Conservation (phyloP, 169 alveolate species). For the Cystoisospora suis region DNA sequence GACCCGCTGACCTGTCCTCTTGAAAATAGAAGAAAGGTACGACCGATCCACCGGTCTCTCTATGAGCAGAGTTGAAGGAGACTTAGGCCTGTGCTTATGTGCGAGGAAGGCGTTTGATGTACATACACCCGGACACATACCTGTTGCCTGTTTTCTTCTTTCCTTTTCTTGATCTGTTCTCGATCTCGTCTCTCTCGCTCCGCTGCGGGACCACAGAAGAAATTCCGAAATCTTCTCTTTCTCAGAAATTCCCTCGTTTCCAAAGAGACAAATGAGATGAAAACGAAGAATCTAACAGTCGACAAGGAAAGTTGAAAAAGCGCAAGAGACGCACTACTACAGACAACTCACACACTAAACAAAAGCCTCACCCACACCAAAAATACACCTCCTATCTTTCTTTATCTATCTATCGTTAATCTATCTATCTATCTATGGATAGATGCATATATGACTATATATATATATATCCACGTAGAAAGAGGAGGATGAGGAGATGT, state of each 20-base stretch:
- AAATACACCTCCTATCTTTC: background rate
- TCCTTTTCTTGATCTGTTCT: background rate
- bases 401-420: background rate
- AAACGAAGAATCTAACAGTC: background rate
- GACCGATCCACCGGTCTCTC: background rate
- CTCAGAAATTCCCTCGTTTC: background rate
- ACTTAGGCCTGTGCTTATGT: background rate
- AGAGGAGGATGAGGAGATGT: background rate
- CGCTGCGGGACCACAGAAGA: background rate
- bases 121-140: background rate
- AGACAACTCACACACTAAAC: background rate
- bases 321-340: background rate
- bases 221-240: background rate
- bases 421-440: background rate
- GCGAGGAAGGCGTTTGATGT: background rate
- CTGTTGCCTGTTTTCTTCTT: background rate
- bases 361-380: background rate
- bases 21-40: background rate
- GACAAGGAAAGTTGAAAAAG: background rate
- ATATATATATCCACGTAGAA: background rate
- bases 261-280: background rate
- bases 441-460: background rate
- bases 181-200: constrained; percentile 20
- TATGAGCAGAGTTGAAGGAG: background rate
- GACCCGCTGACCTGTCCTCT: background rate